Conservation (phyloP, 2,329 filamentous ascomycete species). For the Sarocladium kiliense region DNA sequence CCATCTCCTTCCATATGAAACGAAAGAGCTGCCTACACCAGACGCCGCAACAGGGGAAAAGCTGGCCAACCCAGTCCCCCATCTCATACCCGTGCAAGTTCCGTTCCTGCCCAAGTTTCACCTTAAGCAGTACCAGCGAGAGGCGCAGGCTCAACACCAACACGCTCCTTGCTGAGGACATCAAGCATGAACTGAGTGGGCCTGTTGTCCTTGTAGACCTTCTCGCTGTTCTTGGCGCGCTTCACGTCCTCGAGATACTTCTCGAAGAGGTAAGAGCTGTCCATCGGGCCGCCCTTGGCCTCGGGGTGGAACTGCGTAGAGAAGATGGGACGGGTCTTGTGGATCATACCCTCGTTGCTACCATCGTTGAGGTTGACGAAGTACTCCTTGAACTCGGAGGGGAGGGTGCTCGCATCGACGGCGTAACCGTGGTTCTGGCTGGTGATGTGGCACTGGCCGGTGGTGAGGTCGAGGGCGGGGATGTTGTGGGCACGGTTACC, state of each 20-base stretch:
- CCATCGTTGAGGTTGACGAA: conserved; percentile 98
- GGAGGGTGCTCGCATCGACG: conserved; percentile 77
- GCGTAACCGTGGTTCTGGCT: conserved; percentile 98
- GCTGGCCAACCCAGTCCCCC: background rate
- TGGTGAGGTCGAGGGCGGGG: conserved; percentile 87
- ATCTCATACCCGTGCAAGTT: background rate
- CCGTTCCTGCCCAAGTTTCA: background rate
- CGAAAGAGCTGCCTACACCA: background rate
- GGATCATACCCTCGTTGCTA: conserved; percentile 96
- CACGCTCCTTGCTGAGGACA: conserved; percentile 87
- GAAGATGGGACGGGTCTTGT: conserved; percentile 94
- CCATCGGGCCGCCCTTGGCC: conserved; percentile 93
- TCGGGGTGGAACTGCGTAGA: conserved; percentile 98
- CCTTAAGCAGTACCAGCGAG: conserved; percentile 44
- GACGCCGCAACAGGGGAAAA: background rate
- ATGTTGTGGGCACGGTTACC: conserved; percentile 99
- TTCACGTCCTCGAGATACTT: conserved; percentile 88
- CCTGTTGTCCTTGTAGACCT: conserved; percentile 76
- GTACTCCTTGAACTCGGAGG: conserved; percentile 90
- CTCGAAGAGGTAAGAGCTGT: conserved; percentile 94
- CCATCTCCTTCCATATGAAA: background rate
- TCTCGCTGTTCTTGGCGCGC: conserved; percentile 81
- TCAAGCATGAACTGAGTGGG: conserved; percentile 86
- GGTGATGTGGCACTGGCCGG: conserved; percentile 96
- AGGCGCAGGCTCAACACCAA: conserved; percentile 70